Conservation (phyloP, 257 asterid species). For the Knoxia roxburghii region DNA sequence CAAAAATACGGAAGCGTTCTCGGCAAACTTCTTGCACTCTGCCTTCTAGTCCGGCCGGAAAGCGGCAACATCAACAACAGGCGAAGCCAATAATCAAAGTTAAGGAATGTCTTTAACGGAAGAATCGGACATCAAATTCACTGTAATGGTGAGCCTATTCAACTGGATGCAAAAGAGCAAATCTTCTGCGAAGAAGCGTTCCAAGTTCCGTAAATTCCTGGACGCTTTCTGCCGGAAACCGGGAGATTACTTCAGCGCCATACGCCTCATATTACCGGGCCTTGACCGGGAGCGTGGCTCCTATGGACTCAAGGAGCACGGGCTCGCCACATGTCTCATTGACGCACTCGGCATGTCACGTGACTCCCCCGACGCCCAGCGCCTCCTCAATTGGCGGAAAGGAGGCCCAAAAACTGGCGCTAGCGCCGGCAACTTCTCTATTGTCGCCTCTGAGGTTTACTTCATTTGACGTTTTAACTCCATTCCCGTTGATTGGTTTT, state of each 20-base stretch:
- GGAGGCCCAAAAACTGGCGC: conserved; percentile 78
- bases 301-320: conserved; percentile 92
- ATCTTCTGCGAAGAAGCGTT: conserved; percentile 54
- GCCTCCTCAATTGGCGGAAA: conserved; percentile 89
- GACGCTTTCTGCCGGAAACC: conserved; percentile 68
- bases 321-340: conserved; percentile 78
- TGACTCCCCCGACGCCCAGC: conserved; percentile 80
- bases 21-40: too few relatives aligned
- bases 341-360: conserved; percentile 92
- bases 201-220: conserved; percentile 85
- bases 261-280: conserved; percentile 73
- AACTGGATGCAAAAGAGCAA: conserved; percentile 82
- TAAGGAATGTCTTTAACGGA: conserved; percentile 12
- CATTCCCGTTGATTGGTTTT: neutral
- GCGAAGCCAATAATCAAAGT: too few relatives aligned
- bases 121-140: conserved; percentile 57
- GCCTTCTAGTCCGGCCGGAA: too few relatives aligned
- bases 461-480: neutral
- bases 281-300: conserved; percentile 93
- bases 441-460: conserved; percentile 65
- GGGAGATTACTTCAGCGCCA: conserved; percentile 71
- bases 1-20: too few relatives aligned
- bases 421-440: conserved; percentile 76
- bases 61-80: too few relatives aligned
- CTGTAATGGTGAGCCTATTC: conserved; percentile 80